These are phyloP conservation scores for Juglanconis sp. DNA, from an alignment of 2,329 filamentous ascomycete species.

Conservation along the genomic window DNA sequence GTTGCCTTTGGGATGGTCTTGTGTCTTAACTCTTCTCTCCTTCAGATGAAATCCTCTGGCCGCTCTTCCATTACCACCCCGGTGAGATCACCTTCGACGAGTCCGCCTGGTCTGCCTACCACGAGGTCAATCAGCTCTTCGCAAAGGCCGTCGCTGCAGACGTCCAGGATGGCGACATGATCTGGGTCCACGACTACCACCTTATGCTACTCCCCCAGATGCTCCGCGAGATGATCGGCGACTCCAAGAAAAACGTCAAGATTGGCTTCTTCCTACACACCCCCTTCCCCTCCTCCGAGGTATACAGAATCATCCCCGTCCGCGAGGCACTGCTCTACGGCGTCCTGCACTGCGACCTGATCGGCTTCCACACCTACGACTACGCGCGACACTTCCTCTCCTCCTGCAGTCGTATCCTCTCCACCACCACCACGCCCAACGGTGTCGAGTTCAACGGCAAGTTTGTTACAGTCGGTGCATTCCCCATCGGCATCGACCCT, in stretches of 20 bases:
- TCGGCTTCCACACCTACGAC: slow-evolving; percentile 98
- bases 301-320: slow-evolving; percentile 92
- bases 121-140: slow-evolving; percentile 88
- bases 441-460: slow-evolving; percentile 88
- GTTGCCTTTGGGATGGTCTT: neutral
- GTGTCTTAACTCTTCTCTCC: slow-evolving; percentile 12
- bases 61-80: slow-evolving; percentile 96
- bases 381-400: slow-evolving; percentile 98
- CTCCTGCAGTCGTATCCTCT: slow-evolving; percentile 90
- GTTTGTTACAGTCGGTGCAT: slow-evolving; percentile 87
- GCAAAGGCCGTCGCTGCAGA: slow-evolving; percentile 83
- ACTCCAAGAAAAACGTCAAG: slow-evolving; percentile 84
- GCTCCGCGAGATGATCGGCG: slow-evolving; percentile 84
- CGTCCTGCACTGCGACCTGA: slow-evolving; percentile 87
- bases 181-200: slow-evolving; percentile 99
- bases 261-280: slow-evolving; percentile 98
- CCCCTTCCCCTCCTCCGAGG: slow-evolving; percentile 93
- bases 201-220: slow-evolving; percentile 95
- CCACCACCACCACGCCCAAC: slow-evolving; percentile 79
- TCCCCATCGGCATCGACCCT: slow-evolving; percentile 96
- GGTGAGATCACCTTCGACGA: slow-evolving; percentile 98
- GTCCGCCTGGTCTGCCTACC: slow-evolving; percentile 88
- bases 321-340: slow-evolving; percentile 84
- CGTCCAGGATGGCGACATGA: slow-evolving; percentile 86
- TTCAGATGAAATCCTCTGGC: slow-evolving; percentile 93